phyloP scores from a whole-genome alignment of 2,329 filamentous ascomycete genomes.

The Monosporascus sp. region DNA sequence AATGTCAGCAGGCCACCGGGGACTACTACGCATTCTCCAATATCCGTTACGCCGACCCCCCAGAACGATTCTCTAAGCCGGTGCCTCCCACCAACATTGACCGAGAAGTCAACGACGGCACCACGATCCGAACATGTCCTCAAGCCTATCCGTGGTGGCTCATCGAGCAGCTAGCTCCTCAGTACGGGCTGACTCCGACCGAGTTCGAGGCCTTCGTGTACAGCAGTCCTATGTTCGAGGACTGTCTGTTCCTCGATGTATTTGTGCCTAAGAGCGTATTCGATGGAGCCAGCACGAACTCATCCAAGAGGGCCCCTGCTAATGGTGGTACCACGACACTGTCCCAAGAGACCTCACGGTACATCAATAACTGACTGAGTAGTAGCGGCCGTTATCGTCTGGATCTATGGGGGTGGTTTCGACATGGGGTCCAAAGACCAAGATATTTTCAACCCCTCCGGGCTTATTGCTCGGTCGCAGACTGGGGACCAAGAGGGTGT shows the following conservation, averaged over 20 bases:
- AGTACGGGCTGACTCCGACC: background rate
- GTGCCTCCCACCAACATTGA: conserved; percentile 18
- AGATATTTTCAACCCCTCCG: conserved; percentile 11
- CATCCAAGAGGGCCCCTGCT: background rate
- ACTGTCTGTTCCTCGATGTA: conserved; percentile 18
- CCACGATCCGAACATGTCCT: conserved; percentile 17
- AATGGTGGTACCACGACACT: conserved; percentile 3
- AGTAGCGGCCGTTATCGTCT: conserved; percentile 19
- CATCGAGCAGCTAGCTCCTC: conserved; percentile 12
- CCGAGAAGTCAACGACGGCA: conserved; percentile 17
- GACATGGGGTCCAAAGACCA: conserved; percentile 17
- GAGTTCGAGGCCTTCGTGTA: background rate
- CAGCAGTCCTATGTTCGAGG: conserved; percentile 14
- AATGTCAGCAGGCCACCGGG: conserved; percentile 20
- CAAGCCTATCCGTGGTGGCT: conserved; percentile 27
- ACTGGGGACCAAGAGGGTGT: conserved; percentile 4
- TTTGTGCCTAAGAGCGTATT: conserved; percentile 13
- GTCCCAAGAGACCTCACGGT: background rate
- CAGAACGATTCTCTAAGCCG: conserved; percentile 30
- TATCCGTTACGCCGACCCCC: conserved; percentile 32
- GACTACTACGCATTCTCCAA: conserved; percentile 35
- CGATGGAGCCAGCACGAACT: background rate
- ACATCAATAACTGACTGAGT: background rate
- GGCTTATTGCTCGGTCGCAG: conserved; percentile 14
- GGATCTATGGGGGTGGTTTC: conserved; percentile 24